phyloP scores from a whole-genome alignment of 75 land plant species.

The Azolla pinnata region DNA sequence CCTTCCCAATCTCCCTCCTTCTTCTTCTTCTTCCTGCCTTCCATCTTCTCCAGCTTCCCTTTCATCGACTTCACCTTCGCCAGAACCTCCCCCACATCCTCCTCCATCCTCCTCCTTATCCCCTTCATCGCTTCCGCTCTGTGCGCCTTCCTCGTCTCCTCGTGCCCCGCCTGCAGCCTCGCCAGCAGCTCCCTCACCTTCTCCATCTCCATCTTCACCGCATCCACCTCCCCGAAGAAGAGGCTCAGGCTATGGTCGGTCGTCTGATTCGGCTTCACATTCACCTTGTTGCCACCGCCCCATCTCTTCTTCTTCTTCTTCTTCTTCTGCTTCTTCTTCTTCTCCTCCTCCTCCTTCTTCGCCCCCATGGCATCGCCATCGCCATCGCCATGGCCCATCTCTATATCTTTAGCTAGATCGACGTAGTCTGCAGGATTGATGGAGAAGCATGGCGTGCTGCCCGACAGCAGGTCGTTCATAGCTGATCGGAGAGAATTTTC shows the following conservation, averaged over 20 bases:
- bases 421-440: no score
- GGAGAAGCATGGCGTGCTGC: no score
- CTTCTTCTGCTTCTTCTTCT: no score
- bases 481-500: no score
- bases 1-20: constrained; percentile 12
- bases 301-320: no score
- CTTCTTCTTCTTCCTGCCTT: constrained; percentile 33
- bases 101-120: constrained; percentile 39
- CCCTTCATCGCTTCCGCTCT: constrained; percentile 24
- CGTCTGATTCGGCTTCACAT: background rate
- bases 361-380: no score
- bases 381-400: no score
- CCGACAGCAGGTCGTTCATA: no score
- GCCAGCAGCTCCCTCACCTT: constrained; percentile 16
- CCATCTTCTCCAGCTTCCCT: constrained; percentile 34
- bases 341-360: no score
- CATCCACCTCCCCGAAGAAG: constrained; percentile 43
- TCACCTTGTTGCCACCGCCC: no score
- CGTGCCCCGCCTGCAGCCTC: constrained; percentile 29
- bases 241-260: constrained; percentile 23
- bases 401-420: no score
- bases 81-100: constrained; percentile 26
- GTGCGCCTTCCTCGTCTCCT: constrained; percentile 36
- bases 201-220: constrained; percentile 28
- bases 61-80: constrained; percentile 36